Evolutionary conservation across 768 basidiomycete genomes (phyloP).

Genomic region (Zangia roseola): DNA sequence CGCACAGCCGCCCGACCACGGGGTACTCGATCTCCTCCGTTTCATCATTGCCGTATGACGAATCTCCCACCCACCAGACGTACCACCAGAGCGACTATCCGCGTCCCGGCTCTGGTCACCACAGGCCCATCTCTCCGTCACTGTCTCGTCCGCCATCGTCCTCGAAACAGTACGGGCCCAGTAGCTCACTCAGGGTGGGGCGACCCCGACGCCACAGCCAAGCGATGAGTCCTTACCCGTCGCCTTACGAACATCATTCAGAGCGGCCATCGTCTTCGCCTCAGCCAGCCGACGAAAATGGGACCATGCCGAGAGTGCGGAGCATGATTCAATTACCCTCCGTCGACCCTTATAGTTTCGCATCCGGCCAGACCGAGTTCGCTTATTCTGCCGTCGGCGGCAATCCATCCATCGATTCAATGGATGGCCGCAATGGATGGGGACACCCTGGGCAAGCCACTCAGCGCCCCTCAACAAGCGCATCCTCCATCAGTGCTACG

Average conservation of each 20-base stretch:
- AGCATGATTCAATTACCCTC: slow-evolving; percentile 83
- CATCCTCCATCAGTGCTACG: slow-evolving; percentile 73
- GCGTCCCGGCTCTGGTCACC: slow-evolving; percentile 72
- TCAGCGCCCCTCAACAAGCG: slow-evolving; percentile 67
- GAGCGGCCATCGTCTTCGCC: slow-evolving; percentile 73
- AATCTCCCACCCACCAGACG: slow-evolving; percentile 37
- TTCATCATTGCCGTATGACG: slow-evolving; percentile 72
- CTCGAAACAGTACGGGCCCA: slow-evolving; percentile 50
- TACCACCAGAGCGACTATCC: slow-evolving; percentile 59
- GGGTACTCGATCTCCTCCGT: slow-evolving; percentile 86
- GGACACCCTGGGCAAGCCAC: slow-evolving; percentile 30
- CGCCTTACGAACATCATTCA: slow-evolving; percentile 70
- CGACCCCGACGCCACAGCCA: slow-evolving; percentile 79
- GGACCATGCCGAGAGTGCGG: slow-evolving; percentile 65
- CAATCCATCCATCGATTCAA: slow-evolving; percentile 36
- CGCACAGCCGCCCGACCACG: slow-evolving; percentile 70
- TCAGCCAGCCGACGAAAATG: slow-evolving; percentile 54
- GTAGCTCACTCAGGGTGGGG: slow-evolving; percentile 62
- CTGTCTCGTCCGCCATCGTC: slow-evolving; percentile 69
- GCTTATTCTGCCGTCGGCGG: slow-evolving; percentile 69
- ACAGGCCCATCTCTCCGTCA: slow-evolving; percentile 60
- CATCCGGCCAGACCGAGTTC: slow-evolving; percentile 71
- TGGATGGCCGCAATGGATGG: slow-evolving; percentile 46
- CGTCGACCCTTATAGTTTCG: slow-evolving; percentile 67
- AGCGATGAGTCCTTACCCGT: slow-evolving; percentile 85